These are phyloP conservation scores for Parachlorella kessleri DNA, from an alignment of 139 green algal genomes.

Conservation along the genomic window DNA sequence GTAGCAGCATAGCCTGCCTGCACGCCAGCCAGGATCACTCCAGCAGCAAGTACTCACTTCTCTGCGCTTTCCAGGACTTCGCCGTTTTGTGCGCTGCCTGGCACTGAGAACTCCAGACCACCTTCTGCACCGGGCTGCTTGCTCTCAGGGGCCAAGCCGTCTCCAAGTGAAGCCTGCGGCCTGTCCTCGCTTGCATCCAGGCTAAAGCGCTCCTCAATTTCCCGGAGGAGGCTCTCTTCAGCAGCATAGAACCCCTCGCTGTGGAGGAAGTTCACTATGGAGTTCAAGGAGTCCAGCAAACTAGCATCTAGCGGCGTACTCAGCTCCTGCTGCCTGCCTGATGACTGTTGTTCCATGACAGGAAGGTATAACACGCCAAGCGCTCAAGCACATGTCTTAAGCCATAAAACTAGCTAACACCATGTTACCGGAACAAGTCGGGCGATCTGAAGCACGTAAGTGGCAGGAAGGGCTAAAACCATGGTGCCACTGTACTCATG, in stretches of 20 bases:
- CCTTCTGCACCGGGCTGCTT: background rate
- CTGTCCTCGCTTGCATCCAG: too few species aligned
- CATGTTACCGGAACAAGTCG: too few species aligned
- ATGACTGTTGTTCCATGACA: too few species aligned
- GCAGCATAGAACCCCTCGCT: slow-evolving; percentile 60
- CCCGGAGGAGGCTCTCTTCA: slow-evolving; percentile 48
- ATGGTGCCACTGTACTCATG: too few species aligned
- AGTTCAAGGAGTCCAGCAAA: slow-evolving; percentile 22
- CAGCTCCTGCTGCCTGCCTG: background rate
- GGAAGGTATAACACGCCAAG: too few species aligned
- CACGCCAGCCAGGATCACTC: background rate
- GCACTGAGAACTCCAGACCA: too few species aligned
- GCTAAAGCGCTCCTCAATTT: slow-evolving; percentile 50
- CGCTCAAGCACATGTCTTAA: too few species aligned
- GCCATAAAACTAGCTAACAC: too few species aligned
- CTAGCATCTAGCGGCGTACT: background rate
- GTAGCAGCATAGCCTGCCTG: background rate
- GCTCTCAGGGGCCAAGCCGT: background rate
- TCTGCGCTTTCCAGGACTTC: slow-evolving; percentile 40
- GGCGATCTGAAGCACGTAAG: too few species aligned
- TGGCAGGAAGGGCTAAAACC: too few species aligned
- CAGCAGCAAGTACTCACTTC: slow-evolving; percentile 13
- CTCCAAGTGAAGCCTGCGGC: slow-evolving; percentile 16
- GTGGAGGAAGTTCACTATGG: slow-evolving; percentile 57
- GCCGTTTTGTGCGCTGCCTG: too few species aligned